phyloP scores from a whole-genome alignment of 2,329 filamentous ascomycete genomes.

The Tolypocladium nubicola region DNA sequence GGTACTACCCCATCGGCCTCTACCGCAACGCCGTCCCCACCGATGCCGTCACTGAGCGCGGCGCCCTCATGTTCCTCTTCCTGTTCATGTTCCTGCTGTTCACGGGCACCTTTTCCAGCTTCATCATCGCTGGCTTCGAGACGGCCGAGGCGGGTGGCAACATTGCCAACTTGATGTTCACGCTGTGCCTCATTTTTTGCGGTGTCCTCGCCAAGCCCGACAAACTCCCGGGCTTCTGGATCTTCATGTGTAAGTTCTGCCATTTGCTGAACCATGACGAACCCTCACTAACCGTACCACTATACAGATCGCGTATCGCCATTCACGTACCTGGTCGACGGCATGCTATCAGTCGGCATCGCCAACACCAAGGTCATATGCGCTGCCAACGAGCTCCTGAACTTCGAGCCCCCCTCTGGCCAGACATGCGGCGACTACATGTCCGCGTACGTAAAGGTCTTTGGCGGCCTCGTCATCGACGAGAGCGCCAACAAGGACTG shows the following conservation, averaged over 20 bases:
- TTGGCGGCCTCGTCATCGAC: conserved; percentile 46
- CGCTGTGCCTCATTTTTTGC: conserved; percentile 63
- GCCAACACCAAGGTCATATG: conserved; percentile 58
- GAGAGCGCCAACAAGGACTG: conserved; percentile 36
- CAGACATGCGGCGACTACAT: conserved; percentile 53
- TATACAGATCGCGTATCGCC: conserved; percentile 59
- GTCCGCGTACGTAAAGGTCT: conserved; percentile 29
- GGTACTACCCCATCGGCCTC: conserved; percentile 80
- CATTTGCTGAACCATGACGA: neutral
- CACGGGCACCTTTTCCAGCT: conserved; percentile 68
- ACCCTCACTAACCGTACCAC: neutral
- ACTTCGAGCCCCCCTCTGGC: conserved; percentile 51
- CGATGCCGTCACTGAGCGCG: conserved; percentile 54
- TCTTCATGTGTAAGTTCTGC: conserved; percentile 48
- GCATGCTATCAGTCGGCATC: conserved; percentile 59
- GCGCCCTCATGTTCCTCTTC: conserved; percentile 70
- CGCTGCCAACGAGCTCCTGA: conserved; percentile 56
- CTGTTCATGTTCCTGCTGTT: conserved; percentile 68
- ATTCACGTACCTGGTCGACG: conserved; percentile 70
- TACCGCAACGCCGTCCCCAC: conserved; percentile 57
- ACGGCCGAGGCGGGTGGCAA: conserved; percentile 67
- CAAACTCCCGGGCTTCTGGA: conserved; percentile 64
- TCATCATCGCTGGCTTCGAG: conserved; percentile 67
- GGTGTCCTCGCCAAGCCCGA: conserved; percentile 58
- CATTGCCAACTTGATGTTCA: conserved; percentile 66